A percentile compares a stretch with the other conserved stretches of the same genome.
These are phyloP conservation scores for Fusarium sarcochroum DNA, from an alignment of 2,329 filamentous ascomycete genomes.

Conservation along the genomic window DNA sequence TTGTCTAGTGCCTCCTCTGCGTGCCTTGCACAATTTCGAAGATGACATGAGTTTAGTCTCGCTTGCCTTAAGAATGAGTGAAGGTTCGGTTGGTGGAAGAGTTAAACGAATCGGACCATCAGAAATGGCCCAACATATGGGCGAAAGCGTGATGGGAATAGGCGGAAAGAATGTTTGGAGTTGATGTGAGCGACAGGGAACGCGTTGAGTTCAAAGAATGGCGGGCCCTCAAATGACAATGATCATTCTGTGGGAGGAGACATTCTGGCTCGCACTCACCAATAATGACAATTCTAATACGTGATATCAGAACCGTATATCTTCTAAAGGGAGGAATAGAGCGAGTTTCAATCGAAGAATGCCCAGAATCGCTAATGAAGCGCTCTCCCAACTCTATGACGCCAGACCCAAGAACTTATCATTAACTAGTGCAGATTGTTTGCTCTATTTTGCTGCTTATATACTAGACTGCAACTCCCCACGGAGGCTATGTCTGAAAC, in stretches of 20 bases:
- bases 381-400: conserved; percentile 17
- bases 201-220: background rate
- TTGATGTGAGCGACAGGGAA: background rate
- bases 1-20: conserved; percentile 1
- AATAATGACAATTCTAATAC: background rate
- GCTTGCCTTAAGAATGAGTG: too few species aligned
- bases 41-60: too few species aligned
- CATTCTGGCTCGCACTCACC: background rate
- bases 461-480: too few species aligned
- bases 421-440: too few species aligned
- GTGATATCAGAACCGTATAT: background rate
- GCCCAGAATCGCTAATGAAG: background rate
- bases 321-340: background rate
- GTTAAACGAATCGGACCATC: too few species aligned
- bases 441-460: too few species aligned
- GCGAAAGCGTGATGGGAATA: too few species aligned
- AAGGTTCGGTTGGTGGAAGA: too few species aligned
- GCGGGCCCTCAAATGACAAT: background rate
- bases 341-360: conserved; percentile 22
- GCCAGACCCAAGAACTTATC: conserved; percentile 1
- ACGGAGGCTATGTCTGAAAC: too few species aligned
- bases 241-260: too few species aligned
- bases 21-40: background rate
- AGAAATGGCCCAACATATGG: too few species aligned
- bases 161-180: background rate